These are phyloP conservation scores for Coprinellus aureogranulatus DNA, from an alignment of 768 basidiomycete genomes.

Conservation along the genomic window DNA sequence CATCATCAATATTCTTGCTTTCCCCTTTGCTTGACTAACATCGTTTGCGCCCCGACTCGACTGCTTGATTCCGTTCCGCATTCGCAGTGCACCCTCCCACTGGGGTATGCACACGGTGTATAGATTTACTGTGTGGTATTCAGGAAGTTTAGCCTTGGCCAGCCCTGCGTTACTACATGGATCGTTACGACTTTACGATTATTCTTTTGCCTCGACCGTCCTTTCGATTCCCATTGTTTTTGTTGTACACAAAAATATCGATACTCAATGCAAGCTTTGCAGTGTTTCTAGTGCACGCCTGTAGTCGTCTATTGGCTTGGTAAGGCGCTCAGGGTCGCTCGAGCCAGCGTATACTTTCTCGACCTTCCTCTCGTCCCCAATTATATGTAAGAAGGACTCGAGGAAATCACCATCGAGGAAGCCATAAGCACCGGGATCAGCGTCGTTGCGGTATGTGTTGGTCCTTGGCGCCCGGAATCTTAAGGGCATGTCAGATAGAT, in stretches of 20 bases:
- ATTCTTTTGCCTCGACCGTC: neutral
- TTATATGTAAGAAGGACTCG: conserved; percentile 56
- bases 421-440: conserved; percentile 56
- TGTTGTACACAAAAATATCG: too few species aligned
- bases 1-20: neutral
- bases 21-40: too few species aligned
- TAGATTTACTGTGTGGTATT: neutral
- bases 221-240: too few species aligned
- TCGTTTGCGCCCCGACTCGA: neutral
- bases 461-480: conserved; percentile 75
- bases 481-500: neutral
- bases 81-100: too few species aligned
- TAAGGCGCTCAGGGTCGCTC: conserved; percentile 57
- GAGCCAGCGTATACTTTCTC: conserved; percentile 55
- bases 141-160: neutral
- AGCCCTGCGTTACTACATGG: neutral
- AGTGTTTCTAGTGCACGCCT: conserved; percentile 46
- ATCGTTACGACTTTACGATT: conserved; percentile 4
- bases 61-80: neutral
- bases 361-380: conserved; percentile 39
- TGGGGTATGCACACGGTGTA: neutral
- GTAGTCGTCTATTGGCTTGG: conserved; percentile 42
- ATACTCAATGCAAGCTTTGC: conserved; percentile 57
- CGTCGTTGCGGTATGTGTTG: conserved; percentile 54
- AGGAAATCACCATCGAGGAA: conserved; percentile 90